These are phyloP conservation scores for Raffaelea deltoideospora DNA, from an alignment of 2,329 filamentous ascomycete genomes.

Conservation along the genomic window DNA sequence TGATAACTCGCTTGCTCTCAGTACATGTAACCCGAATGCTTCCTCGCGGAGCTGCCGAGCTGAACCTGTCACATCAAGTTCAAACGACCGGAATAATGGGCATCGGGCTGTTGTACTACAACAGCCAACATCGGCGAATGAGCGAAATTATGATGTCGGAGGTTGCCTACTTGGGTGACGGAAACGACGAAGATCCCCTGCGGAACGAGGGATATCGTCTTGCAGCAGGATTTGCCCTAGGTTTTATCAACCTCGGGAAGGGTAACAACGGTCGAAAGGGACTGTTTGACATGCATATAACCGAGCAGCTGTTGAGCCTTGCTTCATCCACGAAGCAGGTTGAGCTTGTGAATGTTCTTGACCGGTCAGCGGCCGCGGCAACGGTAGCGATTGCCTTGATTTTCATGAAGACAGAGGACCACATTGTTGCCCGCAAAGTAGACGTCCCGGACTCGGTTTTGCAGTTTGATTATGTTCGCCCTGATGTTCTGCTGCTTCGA, in stretches of 20 bases:
- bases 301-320: constrained; percentile 72
- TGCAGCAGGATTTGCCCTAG: constrained; percentile 83
- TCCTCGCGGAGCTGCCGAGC: constrained; percentile 77
- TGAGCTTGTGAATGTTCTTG: constrained; percentile 80
- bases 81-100: constrained; percentile 97
- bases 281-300: constrained; percentile 83
- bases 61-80: constrained; percentile 83
- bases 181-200: constrained; percentile 71
- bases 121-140: constrained; percentile 94
- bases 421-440: constrained; percentile 74
- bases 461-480: constrained; percentile 90
- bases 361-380: constrained; percentile 85
- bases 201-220: constrained; percentile 93
- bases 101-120: constrained; percentile 84
- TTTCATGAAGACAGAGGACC: constrained; percentile 93
- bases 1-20: constrained; percentile 83
- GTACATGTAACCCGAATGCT: constrained; percentile 94
- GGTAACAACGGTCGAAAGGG: constrained; percentile 78
- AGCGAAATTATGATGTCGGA: constrained; percentile 98
- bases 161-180: constrained; percentile 71
- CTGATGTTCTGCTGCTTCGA: constrained; percentile 79
- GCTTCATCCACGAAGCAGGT: constrained; percentile 85
- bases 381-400: constrained; percentile 82
- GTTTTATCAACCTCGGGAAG: constrained; percentile 87
- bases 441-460: constrained; percentile 80